phyloP scores from a whole-genome alignment of 2,329 filamentous ascomycete genomes.

The Lizonia empirigonia region DNA sequence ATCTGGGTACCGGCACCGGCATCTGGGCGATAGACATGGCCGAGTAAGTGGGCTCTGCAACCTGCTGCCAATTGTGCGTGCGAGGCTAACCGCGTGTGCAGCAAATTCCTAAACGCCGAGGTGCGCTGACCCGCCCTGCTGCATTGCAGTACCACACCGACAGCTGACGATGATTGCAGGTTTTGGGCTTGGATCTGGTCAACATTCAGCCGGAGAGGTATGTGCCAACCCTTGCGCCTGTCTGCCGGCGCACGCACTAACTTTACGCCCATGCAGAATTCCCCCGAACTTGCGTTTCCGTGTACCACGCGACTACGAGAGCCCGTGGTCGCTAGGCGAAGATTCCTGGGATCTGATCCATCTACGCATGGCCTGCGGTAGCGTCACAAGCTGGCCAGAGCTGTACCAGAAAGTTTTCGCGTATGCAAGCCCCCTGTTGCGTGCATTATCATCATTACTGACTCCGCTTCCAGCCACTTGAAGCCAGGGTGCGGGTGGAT shows the following conservation, averaged over 20 bases:
- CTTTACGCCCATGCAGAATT: constrained; percentile 60
- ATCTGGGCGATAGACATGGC: constrained; percentile 92
- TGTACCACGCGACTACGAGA: constrained; percentile 76
- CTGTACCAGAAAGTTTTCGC: constrained; percentile 73
- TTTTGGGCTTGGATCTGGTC: constrained; percentile 66
- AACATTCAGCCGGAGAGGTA: constrained; percentile 65
- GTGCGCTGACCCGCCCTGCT: constrained; percentile 34
- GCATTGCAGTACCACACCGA: constrained; percentile 21
- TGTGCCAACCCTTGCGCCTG: constrained; percentile 49
- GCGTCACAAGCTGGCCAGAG: constrained; percentile 74
- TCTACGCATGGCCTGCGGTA: constrained; percentile 77
- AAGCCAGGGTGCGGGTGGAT: constrained; percentile 75
- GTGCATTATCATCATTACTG: constrained; percentile 28
- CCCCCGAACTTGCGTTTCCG: constrained; percentile 71
- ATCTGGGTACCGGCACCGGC: constrained; percentile 83
- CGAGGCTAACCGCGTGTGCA: constrained; percentile 44
- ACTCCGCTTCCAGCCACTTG: constrained; percentile 65
- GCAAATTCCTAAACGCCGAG: constrained; percentile 62
- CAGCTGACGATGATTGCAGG: constrained; percentile 47
- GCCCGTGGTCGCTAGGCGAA: constrained; percentile 70
- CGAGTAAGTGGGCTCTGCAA: constrained; percentile 59
- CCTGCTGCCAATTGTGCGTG: neutral
- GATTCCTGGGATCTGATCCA: constrained; percentile 83
- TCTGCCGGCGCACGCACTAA: constrained; percentile 40
- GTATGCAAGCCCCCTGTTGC: constrained; percentile 52